Evolutionary conservation across 1,284 basidiomycete genomes (phyloP).

Genomic region (Ceratobasidium sp.): DNA sequence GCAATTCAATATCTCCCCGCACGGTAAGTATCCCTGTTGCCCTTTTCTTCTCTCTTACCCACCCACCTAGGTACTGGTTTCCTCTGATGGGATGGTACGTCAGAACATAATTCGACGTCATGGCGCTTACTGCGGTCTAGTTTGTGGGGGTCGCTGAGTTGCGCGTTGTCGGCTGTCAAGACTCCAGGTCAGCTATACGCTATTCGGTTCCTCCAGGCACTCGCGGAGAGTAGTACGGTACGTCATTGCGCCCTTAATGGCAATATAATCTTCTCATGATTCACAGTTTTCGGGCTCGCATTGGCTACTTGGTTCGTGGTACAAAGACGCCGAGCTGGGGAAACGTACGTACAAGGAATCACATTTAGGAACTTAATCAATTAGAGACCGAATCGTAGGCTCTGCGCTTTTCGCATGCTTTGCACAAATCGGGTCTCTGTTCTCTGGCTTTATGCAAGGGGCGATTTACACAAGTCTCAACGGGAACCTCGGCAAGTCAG

Average conservation of each 20-base stretch:
- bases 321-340: slow-evolving; percentile 31
- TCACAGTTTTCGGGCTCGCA: slow-evolving; percentile 25
- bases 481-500: slow-evolving; percentile 22
- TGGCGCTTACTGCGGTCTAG: not conserved
- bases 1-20: slow-evolving; percentile 31
- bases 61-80: slow-evolving; percentile 8
- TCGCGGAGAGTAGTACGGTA: slow-evolving; percentile 34
- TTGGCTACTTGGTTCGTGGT: slow-evolving; percentile 33
- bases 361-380: no score
- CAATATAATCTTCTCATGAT: not conserved
- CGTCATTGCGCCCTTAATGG: not conserved
- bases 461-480: slow-evolving; percentile 29
- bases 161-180: slow-evolving; percentile 24
- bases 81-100: slow-evolving; percentile 28
- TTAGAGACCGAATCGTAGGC: not conserved
- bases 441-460: slow-evolving; percentile 33
- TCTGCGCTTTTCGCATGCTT: slow-evolving; percentile 28
- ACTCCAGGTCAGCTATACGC: slow-evolving; percentile 29
- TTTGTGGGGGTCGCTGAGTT: slow-evolving; percentile 26
- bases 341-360: slow-evolving; percentile 19
- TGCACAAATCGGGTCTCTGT: slow-evolving; percentile 28
- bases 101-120: not conserved
- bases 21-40: not conserved
- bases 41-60: not conserved
- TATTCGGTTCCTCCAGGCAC: slow-evolving; percentile 20